Conservation (phyloP, 495 filamentous ascomycete species). For the Aspergillus mulundensis region DNA sequence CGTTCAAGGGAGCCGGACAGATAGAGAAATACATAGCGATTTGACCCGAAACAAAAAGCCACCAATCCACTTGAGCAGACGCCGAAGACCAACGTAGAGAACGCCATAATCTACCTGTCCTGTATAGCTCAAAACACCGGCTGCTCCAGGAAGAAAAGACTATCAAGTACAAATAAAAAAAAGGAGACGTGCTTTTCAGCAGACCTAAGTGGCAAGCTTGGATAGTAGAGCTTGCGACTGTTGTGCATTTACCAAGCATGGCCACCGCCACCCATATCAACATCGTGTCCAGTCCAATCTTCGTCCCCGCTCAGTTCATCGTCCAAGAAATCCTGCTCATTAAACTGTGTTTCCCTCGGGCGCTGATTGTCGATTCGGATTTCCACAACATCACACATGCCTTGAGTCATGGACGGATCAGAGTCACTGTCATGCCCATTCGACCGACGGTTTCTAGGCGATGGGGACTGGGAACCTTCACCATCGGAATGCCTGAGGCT, state of each 20-base stretch:
- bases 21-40: background rate
- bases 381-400: slow-evolving; percentile 75
- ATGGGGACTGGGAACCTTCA: slow-evolving; percentile 11
- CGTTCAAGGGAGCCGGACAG: too few species aligned
- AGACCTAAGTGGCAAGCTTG: background rate
- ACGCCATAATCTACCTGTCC: background rate
- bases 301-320: slow-evolving; percentile 66
- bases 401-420: slow-evolving; percentile 52
- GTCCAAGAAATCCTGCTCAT: slow-evolving; percentile 78
- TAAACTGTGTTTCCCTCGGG: slow-evolving; percentile 65
- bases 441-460: background rate
- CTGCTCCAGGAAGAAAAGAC: background rate
- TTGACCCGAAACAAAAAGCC: background rate
- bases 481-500: slow-evolving; percentile 23
- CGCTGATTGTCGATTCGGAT: slow-evolving; percentile 80
- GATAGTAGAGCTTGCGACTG: background rate
- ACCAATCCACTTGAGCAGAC: background rate
- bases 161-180: background rate
- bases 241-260: slow-evolving; percentile 27
- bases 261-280: slow-evolving; percentile 19
- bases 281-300: slow-evolving; percentile 63
- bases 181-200: background rate
- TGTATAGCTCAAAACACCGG: background rate
- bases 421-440: slow-evolving; percentile 17
- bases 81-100: background rate